Conservation (phyloP, 2,329 filamentous ascomycete genomes). For the Penicillium fuscoglaucum region DNA sequence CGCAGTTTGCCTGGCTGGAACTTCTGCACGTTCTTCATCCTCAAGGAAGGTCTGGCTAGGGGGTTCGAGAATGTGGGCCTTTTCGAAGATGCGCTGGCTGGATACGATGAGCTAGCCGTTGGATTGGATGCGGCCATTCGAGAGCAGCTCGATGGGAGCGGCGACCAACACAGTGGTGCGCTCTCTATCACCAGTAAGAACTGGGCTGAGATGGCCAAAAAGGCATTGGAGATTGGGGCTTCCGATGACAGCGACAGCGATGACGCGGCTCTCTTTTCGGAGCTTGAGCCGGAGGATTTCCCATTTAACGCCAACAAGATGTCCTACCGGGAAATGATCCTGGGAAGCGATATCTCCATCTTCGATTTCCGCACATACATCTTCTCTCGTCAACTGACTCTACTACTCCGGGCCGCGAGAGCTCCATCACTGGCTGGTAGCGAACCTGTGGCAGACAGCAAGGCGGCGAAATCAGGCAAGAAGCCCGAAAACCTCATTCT, state of each 20-base stretch:
- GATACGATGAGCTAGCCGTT: constrained; percentile 90
- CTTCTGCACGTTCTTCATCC: constrained; percentile 97
- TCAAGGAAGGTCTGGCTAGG: constrained; percentile 90
- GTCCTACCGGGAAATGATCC: constrained; percentile 84
- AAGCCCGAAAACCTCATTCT: constrained; percentile 72
- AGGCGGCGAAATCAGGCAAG: constrained; percentile 55
- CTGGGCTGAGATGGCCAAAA: constrained; percentile 61
- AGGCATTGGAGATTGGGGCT: constrained; percentile 47
- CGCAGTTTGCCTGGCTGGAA: constrained; percentile 92
- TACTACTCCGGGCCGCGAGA: constrained; percentile 82
- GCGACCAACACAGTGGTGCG: constrained; percentile 68
- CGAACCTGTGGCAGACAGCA: constrained; percentile 34
- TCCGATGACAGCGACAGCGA: constrained; percentile 34
- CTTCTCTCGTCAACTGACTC: constrained; percentile 80
- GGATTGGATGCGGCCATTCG: constrained; percentile 80
- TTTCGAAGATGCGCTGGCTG: constrained; percentile 89
- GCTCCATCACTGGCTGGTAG: constrained; percentile 39
- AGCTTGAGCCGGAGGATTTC: constrained; percentile 35
- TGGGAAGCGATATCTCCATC: constrained; percentile 91
- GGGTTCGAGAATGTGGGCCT: constrained; percentile 96
- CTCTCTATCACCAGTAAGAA: constrained; percentile 74
- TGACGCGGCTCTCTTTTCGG: constrained; percentile 31
- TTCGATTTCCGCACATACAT: constrained; percentile 96
- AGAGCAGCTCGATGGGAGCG: constrained; percentile 65
- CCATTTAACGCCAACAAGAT: constrained; percentile 63